These are phyloP conservation scores for Stemphylium vesicarium DNA, from an alignment of 2,329 filamentous ascomycete genomes.

Conservation along the genomic window DNA sequence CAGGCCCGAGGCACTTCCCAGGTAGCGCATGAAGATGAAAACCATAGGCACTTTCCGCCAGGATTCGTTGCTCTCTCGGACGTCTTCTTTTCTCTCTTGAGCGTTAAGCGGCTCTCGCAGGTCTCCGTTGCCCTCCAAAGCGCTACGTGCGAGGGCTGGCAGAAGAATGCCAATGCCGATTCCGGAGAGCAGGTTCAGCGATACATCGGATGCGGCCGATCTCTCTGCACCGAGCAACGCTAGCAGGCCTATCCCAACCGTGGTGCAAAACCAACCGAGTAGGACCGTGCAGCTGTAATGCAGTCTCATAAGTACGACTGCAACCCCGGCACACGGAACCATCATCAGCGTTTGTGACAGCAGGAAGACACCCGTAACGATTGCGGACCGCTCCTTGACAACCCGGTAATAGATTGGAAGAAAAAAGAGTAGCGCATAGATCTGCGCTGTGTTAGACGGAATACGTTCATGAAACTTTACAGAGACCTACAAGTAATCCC, in stretches of 20 bases:
- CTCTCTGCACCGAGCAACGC: neutral
- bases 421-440: neutral
- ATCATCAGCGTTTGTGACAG: neutral
- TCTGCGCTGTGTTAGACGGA: neutral
- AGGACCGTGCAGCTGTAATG: neutral
- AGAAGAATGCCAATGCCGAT: neutral
- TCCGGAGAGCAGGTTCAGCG: neutral
- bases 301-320: neutral
- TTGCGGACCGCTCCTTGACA: neutral
- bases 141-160: neutral
- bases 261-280: neutral
- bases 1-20: neutral
- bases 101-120: no score
- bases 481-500: neutral
- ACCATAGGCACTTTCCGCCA: neutral
- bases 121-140: neutral
- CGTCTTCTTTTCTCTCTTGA: neutral
- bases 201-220: neutral
- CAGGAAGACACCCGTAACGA: neutral
- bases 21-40: neutral
- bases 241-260: neutral
- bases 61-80: neutral
- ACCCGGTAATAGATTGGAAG: neutral
- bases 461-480: neutral
- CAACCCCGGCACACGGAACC: neutral